Evolutionary conservation across 202 grass and related monocot species (phyloP).

Genomic region (Tripidium arundinaceum): DNA sequence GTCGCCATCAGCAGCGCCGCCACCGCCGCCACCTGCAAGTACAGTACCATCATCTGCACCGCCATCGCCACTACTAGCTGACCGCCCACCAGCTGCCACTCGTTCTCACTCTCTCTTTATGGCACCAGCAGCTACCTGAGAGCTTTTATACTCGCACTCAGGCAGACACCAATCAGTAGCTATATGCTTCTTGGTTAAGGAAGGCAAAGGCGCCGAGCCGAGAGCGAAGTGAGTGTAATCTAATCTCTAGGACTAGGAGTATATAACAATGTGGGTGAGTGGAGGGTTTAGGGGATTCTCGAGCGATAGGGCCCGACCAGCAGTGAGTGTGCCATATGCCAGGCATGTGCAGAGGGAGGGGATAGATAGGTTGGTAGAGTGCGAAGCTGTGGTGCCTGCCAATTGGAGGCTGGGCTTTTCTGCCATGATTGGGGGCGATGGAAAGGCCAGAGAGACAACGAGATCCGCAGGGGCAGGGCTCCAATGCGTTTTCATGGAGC

Average conservation of each 20-base stretch:
- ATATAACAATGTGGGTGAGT: not conserved
- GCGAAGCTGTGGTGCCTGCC: slow-evolving; percentile 8
- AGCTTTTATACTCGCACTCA: not conserved
- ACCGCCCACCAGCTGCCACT: not conserved
- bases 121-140: not conserved
- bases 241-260: not conserved
- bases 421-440: slow-evolving; percentile 37
- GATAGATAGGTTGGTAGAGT: slow-evolving; percentile 38
- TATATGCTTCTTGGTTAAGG: slow-evolving; percentile 53
- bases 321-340: slow-evolving; percentile 33
- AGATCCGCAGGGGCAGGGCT: slow-evolving; percentile 5
- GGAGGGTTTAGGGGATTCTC: slow-evolving; percentile 15
- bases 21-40: slow-evolving; percentile 11
- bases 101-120: slow-evolving; percentile 24
- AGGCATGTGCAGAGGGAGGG: slow-evolving; percentile 37
- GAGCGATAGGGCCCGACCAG: not conserved
- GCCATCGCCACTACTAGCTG: slow-evolving; percentile 32
- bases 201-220: slow-evolving; percentile 5
- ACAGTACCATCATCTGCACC: not conserved
- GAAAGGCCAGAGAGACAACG: not conserved
- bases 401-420: slow-evolving; percentile 29
- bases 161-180: not conserved
- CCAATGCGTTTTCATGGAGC: not conserved
- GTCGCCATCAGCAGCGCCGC: slow-evolving; percentile 35
- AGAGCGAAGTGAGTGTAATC: slow-evolving; percentile 11